phyloP scores from a whole-genome alignment of 441 rosid species.

The Euphorbia celastroides region DNA sequence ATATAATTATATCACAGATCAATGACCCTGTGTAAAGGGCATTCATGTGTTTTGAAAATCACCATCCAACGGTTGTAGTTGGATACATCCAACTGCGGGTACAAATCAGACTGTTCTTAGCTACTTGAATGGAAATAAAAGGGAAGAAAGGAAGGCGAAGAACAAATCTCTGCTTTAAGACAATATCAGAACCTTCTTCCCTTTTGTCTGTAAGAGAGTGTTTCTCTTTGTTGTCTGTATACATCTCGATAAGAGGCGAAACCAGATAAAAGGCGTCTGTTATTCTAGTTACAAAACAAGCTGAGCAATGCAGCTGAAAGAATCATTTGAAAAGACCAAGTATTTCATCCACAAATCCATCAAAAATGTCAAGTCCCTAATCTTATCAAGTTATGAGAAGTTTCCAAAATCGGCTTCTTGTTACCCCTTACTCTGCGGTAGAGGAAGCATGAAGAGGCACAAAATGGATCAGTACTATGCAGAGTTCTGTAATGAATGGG shows the following conservation, averaged over 20 bases:
- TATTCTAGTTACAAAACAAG: neutral
- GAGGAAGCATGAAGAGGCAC: constrained; percentile 27
- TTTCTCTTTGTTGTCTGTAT: constrained; percentile 24
- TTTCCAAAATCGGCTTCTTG: constrained; percentile 42
- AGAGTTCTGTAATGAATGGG: constrained; percentile 42
- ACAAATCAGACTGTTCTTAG: neutral
- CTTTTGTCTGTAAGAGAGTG: constrained; percentile 22
- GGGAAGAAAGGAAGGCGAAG: constrained; percentile 14
- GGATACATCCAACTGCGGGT: neutral
- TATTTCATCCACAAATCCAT: constrained; percentile 48
- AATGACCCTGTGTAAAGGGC: neutral
- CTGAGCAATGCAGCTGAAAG: constrained; percentile 48
- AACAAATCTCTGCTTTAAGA: constrained; percentile 18
- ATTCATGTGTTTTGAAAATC: neutral
- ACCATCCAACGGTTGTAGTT: neutral
- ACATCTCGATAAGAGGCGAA: constrained; percentile 10
- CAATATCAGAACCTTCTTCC: constrained; percentile 12
- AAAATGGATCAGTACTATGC: constrained; percentile 30
- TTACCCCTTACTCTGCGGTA: constrained; percentile 46
- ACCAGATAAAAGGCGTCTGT: neutral
- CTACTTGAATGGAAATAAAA: neutral
- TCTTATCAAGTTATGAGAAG: constrained; percentile 44
- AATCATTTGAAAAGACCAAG: constrained; percentile 52
- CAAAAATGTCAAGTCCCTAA: constrained; percentile 43
- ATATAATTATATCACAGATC: neutral